Conservation (phyloP, 2,329 filamentous ascomycete species). For the Fusarium pseudonygamai region DNA sequence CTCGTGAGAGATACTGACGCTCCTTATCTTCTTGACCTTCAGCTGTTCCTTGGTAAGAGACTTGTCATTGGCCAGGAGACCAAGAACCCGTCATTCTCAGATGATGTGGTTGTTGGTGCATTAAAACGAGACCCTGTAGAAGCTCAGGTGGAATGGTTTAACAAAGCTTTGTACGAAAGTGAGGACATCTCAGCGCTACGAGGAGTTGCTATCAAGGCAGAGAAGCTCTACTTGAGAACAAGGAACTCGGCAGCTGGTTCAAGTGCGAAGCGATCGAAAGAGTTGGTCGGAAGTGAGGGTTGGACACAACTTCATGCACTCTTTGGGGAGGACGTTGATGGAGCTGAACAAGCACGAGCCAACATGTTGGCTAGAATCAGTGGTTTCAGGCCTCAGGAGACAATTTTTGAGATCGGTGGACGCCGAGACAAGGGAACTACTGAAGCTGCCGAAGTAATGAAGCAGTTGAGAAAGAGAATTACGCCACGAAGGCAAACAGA, state of each 20-base stretch:
- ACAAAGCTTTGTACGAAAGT: slow-evolving; percentile 78
- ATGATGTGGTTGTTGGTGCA: slow-evolving; percentile 85
- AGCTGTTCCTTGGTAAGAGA: slow-evolving; percentile 90
- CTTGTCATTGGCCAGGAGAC: slow-evolving; percentile 77
- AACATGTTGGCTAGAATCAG: slow-evolving; percentile 91
- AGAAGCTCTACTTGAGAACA: slow-evolving; percentile 91
- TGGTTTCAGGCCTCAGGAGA: slow-evolving; percentile 88
- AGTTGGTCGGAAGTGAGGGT: slow-evolving; percentile 73
- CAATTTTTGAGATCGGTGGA: slow-evolving; percentile 94
- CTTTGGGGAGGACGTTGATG: slow-evolving; percentile 75
- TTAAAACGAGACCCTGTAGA: slow-evolving; percentile 79
- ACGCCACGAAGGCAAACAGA: slow-evolving; percentile 63
- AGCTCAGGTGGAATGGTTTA: slow-evolving; percentile 81
- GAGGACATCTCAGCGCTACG: slow-evolving; percentile 77
- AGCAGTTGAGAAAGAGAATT: slow-evolving; percentile 74
- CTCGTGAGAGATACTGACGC: slow-evolving; percentile 87
- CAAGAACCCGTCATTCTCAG: slow-evolving; percentile 74
- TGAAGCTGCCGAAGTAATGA: slow-evolving; percentile 80
- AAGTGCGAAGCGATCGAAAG: slow-evolving; percentile 87
- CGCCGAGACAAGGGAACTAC: slow-evolving; percentile 71
- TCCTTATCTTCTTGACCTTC: slow-evolving; percentile 91
- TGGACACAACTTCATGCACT: slow-evolving; percentile 83
- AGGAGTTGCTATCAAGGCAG: slow-evolving; percentile 83
- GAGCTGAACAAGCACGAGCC: slow-evolving; percentile 76
- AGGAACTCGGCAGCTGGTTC: slow-evolving; percentile 89